Conservation (phyloP, 768 basidiomycete genomes). For the Amanita pallidorosea region DNA sequence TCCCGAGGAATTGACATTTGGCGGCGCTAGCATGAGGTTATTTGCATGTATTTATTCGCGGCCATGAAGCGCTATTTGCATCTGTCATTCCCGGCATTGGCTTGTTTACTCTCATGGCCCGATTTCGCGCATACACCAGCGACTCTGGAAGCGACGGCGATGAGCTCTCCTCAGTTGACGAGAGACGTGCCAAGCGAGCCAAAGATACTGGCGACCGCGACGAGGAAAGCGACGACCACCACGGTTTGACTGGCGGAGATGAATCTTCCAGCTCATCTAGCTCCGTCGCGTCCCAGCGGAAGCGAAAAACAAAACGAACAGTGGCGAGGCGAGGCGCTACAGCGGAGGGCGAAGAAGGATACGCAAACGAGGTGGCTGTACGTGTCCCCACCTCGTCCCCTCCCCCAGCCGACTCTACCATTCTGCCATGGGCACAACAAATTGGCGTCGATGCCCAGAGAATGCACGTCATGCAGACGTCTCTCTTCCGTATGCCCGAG, state of each 20-base stretch:
- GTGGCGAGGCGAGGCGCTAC: constrained; percentile 26
- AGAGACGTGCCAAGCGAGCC: constrained; percentile 5
- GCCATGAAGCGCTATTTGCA: not conserved
- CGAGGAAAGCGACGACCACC: constrained; percentile 22
- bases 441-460: constrained; percentile 76
- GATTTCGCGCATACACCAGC: constrained; percentile 56
- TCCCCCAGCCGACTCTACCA: constrained; percentile 29
- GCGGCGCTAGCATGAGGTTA: too few species aligned
- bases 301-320: not conserved
- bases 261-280: constrained; percentile 22
- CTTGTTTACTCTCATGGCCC: constrained; percentile 35
- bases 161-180: constrained; percentile 7
- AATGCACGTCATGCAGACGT: constrained; percentile 90
- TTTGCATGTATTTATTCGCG: too few species aligned
- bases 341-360: constrained; percentile 44
- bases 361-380: constrained; percentile 31
- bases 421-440: constrained; percentile 64
- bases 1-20: too few species aligned
- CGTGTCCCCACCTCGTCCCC: constrained; percentile 22
- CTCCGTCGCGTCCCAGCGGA: constrained; percentile 17
- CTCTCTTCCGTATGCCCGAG: constrained; percentile 71
- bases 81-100: not conserved
- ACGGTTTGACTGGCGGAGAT: constrained; percentile 9
- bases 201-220: constrained; percentile 20
- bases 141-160: constrained; percentile 47